A percentile compares a stretch with the other conserved stretches of the same genome.
phyloP scores from a whole-genome alignment of 2,329 filamentous ascomycete species.

The Endocalyx cinctus region DNA sequence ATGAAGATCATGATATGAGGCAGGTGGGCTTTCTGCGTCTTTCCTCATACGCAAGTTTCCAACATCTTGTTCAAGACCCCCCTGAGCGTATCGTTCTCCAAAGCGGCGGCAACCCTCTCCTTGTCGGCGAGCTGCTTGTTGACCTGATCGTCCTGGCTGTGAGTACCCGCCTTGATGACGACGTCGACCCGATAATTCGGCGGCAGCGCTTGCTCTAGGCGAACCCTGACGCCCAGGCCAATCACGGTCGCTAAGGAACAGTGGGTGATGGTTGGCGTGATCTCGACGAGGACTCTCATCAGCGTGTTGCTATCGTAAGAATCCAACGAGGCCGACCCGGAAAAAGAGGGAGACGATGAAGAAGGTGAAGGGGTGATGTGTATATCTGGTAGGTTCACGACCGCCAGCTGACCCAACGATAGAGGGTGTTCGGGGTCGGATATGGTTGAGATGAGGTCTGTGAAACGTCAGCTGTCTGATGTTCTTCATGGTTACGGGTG shows the following conservation, averaged over 20 bases:
- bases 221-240: constrained; percentile 84
- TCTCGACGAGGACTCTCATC: constrained; percentile 75
- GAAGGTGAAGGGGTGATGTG: constrained; percentile 66
- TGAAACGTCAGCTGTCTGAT: constrained; percentile 18
- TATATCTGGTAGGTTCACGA: constrained; percentile 95
- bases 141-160: constrained; percentile 89
- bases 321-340: constrained; percentile 43
- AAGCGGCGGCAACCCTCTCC: constrained; percentile 87
- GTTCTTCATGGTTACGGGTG: neutral
- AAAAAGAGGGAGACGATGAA: constrained; percentile 46
- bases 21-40: no score
- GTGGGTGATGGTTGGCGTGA: constrained; percentile 95
- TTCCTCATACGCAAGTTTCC: constrained; percentile 69
- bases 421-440: constrained; percentile 95
- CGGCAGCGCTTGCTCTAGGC: constrained; percentile 84
- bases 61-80: constrained; percentile 91
- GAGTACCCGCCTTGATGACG: constrained; percentile 91
- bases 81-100: constrained; percentile 90
- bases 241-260: constrained; percentile 96
- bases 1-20: no score
- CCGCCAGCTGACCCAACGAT: constrained; percentile 85
- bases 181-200: constrained; percentile 91
- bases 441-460: constrained; percentile 90
- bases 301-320: no score
- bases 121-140: constrained; percentile 97